Percentiles rank a stretch among this genome's conserved stretches.
phyloP scores from a whole-genome alignment of 164 flowering plant genomes.

The Vitis riparia region DNA sequence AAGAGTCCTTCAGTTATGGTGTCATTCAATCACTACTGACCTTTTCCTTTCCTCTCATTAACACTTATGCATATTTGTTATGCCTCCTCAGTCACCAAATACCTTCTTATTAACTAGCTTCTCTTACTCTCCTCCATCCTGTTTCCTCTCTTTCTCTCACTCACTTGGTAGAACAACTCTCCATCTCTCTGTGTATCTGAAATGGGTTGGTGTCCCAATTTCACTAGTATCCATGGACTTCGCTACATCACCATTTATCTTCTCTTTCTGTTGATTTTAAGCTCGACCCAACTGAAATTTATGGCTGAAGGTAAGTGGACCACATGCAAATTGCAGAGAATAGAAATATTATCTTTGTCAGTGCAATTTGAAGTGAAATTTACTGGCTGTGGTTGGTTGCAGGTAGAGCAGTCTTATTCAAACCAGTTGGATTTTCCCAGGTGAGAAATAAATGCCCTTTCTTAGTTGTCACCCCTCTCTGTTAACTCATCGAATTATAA shows the following conservation, averaged over 20 bases:
- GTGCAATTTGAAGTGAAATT: not conserved
- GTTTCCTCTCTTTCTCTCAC: not conserved
- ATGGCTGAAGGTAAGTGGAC: slow-evolving; percentile 26
- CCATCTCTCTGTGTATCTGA: not conserved
- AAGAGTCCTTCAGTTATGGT: not conserved
- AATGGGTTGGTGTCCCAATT: slow-evolving; percentile 7
- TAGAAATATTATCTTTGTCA: not conserved
- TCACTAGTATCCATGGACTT: not conserved
- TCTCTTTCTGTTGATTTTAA: slow-evolving; percentile 19
- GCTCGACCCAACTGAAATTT: slow-evolving; percentile 21
- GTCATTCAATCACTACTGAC: slow-evolving; percentile 13
- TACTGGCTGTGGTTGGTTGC: not conserved
- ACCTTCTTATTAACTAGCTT: not conserved
- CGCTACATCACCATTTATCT: not conserved
- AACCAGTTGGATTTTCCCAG: slow-evolving; percentile 4
- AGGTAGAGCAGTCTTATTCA: slow-evolving; percentile 21
- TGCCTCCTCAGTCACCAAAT: not conserved
- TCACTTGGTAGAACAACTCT: not conserved
- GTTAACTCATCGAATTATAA: not conserved
- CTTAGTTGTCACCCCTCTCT: too few relatives aligned
- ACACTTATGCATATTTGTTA: not conserved
- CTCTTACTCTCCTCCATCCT: not conserved
- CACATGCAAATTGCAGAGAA: not conserved
- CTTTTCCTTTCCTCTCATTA: not conserved
- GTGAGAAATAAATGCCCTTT: slow-evolving; percentile 6